phyloP scores from a whole-genome alignment of 371 early-diverging fungal genomes.

The Neoconidiobolus thromboides region DNA sequence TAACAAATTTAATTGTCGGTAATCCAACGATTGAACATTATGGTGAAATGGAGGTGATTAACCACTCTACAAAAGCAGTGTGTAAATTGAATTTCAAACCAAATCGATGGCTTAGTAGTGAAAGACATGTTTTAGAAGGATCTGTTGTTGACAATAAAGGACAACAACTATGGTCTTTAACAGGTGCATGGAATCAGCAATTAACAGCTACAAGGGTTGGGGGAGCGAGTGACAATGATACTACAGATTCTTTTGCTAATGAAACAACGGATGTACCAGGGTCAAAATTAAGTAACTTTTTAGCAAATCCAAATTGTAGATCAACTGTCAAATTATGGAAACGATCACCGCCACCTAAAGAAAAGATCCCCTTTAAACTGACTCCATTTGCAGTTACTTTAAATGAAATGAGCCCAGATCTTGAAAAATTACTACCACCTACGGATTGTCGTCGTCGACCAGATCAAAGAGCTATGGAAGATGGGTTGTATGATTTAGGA shows the following conservation, averaged over 20 bases:
- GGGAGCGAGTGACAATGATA: constrained; percentile 1
- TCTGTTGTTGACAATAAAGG: constrained; percentile 30
- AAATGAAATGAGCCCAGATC: constrained; percentile 34
- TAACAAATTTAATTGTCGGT: constrained; percentile 69
- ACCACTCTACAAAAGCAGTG: constrained; percentile 50
- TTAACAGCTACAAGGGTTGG: constrained; percentile 33
- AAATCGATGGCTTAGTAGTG: constrained; percentile 35
- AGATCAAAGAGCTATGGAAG: constrained; percentile 56
- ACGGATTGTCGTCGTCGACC: constrained; percentile 64
- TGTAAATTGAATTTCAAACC: constrained; percentile 52
- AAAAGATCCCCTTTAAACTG: constrained; percentile 38
- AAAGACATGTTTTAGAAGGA: constrained; percentile 43
- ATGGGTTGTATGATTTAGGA: constrained; percentile 46
- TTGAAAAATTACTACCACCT: constrained; percentile 33
- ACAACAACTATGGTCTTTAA: constrained; percentile 30
- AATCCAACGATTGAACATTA: constrained; percentile 58
- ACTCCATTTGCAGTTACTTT: constrained; percentile 54
- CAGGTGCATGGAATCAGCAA: constrained; percentile 49
- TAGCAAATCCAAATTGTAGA: constrained; percentile 8
- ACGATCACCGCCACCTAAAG: constrained; percentile 23
- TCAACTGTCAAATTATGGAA: constrained; percentile 32
- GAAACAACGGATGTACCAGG: background rate
- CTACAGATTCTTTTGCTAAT: constrained; percentile 18
- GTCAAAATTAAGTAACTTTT: constrained; percentile 1
- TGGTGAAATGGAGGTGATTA: constrained; percentile 56